These are phyloP conservation scores for Pestalotiopsis fici DNA, from an alignment of 2,329 filamentous ascomycete genomes.

Conservation along the genomic window DNA sequence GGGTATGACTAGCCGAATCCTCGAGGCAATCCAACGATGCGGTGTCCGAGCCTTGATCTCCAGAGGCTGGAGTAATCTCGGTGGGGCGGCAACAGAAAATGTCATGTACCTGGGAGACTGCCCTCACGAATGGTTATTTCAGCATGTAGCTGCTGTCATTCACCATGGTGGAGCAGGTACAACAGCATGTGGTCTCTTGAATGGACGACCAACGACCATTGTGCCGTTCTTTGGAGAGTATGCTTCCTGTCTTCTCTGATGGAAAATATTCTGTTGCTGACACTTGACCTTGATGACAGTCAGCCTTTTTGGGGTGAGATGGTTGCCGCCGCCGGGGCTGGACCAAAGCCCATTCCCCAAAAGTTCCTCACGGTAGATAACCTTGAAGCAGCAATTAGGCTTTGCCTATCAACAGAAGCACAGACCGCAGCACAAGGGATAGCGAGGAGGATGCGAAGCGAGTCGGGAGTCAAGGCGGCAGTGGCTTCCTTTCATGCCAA, in stretches of 20 bases:
- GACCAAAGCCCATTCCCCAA: slow-evolving; percentile 35
- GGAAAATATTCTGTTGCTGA: too few relatives aligned
- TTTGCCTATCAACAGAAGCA: slow-evolving; percentile 31
- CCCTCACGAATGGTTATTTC: slow-evolving; percentile 68
- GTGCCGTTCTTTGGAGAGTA: slow-evolving; percentile 67
- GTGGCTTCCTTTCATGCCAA: slow-evolving; percentile 38
- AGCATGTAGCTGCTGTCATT: slow-evolving; percentile 57
- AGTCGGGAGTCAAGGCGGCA: slow-evolving; percentile 36
- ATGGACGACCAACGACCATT: slow-evolving; percentile 62
- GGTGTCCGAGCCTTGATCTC: slow-evolving; percentile 63
- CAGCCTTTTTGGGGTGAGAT: slow-evolving; percentile 44
- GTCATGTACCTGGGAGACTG: slow-evolving; percentile 57
- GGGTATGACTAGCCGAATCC: slow-evolving; percentile 56
- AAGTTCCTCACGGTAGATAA: slow-evolving; percentile 31
- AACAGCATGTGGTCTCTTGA: slow-evolving; percentile 62
- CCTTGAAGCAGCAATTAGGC: slow-evolving; percentile 33
- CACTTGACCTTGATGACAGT: slow-evolving; percentile 8
- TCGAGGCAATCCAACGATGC: slow-evolving; percentile 57
- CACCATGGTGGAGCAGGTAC: slow-evolving; percentile 69
- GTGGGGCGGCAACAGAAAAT: slow-evolving; percentile 50
- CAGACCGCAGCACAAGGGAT: slow-evolving; percentile 31
- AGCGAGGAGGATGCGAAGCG: slow-evolving; percentile 32
- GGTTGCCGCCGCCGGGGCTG: slow-evolving; percentile 38
- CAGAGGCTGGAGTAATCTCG: slow-evolving; percentile 66
- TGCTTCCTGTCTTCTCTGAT: neutral